Evolutionary conservation across 78 protist species (phyloP), one percentile per base, ranked within the genome.

Genomic region (Mantamonas sphyraenae): DNA sequence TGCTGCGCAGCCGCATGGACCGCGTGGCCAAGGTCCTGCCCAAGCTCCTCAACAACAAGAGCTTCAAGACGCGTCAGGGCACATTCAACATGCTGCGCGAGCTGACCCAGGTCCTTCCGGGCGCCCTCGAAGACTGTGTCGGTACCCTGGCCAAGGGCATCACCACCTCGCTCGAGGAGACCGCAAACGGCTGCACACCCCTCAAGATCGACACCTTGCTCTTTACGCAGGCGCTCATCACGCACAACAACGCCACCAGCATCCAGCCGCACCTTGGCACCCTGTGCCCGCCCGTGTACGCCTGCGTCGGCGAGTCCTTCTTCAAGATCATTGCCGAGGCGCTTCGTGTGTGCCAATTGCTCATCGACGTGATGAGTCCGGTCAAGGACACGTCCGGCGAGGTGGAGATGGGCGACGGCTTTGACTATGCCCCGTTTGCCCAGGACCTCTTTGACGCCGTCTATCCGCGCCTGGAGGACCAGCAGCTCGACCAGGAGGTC

Each of bases 401-500:
- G n/a, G n/a, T n/a, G n/a, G n/a, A n/a, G n/a, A n/a, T 33, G 10
- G 51, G 24, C 34, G n/a, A 14, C 10, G 10, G n/a, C 26, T 53
- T 47, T 38, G 76, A 1, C 24, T 30, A 12, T 35, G 62, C 19
- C 24, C 42, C 67, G 43, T 14, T 60, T 30, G 65, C 73, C 17
- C 2, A 51, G 9, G 39, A 7, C 10, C 30, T 91, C 53, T 91
- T 65, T 73, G 58, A 50, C 20, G 64, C 85, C 4, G 70, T 58
- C 24, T 14, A 58, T 33, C 71, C 24, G 34, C 80, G 92, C 57
- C 78, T 94, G 22, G n/a, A 56, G 40, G 79, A 89, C 22, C 79
- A 59, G n/a, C 96, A 90, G 30, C 76, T 77, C 40, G 96, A 94
- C 60, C 92, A 90, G 70, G 98, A 94, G 58, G 98, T 94, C 63